Evolutionary conservation across 352 stramenopile species (phyloP).

Genomic region (Globisporangium ultimum): DNA sequence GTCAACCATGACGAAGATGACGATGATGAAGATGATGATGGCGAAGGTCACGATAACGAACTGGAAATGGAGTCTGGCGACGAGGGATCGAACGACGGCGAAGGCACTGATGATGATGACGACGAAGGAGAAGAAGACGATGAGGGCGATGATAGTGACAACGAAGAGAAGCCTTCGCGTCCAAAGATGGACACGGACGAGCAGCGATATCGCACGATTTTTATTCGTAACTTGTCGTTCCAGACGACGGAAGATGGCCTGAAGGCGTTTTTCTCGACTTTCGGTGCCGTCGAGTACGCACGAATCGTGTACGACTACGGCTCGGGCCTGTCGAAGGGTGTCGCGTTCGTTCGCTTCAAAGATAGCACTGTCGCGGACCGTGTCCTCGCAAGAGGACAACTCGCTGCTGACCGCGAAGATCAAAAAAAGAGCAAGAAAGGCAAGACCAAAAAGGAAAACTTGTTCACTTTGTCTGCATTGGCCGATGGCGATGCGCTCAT

Average conservation of each 20-base stretch:
- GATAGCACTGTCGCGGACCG: constrained; percentile 44
- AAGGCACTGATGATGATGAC: constrained; percentile 17
- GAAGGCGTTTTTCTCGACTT: constrained; percentile 68
- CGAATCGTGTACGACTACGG: constrained; percentile 77
- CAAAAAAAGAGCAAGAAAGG: constrained; percentile 58
- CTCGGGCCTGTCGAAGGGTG: constrained; percentile 78
- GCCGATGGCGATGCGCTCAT: constrained; percentile 69
- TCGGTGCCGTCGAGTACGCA: constrained; percentile 76
- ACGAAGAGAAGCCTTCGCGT: constrained; percentile 16
- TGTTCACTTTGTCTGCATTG: constrained; percentile 63
- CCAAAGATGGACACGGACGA: constrained; percentile 64
- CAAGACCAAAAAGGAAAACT: constrained; percentile 37
- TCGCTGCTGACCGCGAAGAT: constrained; percentile 29
- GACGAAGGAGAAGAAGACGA: constrained; percentile 21
- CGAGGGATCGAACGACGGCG: constrained; percentile 30
- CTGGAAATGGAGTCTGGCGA: constrained; percentile 51
- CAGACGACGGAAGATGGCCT: constrained; percentile 72
- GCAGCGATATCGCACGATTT: constrained; percentile 79
- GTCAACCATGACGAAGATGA: constrained; percentile 27
- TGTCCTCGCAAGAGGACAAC: constrained; percentile 53
- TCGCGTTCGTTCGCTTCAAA: constrained; percentile 83
- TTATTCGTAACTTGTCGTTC: constrained; percentile 85
- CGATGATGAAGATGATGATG: constrained; percentile 39
- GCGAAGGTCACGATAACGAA: constrained; percentile 34
- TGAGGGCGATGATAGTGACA: constrained; percentile 27